A percentile compares a stretch with the other conserved stretches of the same genome.
Conservation (phyloP, 805 yeast genomes). For the Vanderwaltozyma polyspora region DNA sequence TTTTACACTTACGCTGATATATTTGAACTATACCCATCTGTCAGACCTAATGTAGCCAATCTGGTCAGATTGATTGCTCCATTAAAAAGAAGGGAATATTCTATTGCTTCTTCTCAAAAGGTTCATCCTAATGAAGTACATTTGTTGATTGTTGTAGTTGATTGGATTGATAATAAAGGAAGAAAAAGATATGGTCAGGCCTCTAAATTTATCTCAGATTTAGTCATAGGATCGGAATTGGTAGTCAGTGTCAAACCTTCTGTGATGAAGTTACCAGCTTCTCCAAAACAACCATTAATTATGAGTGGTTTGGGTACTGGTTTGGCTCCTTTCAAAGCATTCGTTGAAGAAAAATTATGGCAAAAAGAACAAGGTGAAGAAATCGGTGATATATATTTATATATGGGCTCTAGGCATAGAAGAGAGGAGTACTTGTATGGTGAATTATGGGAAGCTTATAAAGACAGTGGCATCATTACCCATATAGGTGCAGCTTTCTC, state of each 20-base stretch:
- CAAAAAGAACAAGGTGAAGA: slow-evolving; percentile 80
- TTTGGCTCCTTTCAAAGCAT: slow-evolving; percentile 95
- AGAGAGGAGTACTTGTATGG: slow-evolving; percentile 93
- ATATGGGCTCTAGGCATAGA: slow-evolving; percentile 89
- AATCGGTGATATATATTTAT: slow-evolving; percentile 81
- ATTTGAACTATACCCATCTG: slow-evolving; percentile 66
- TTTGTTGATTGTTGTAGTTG: slow-evolving; percentile 86
- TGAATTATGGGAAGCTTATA: slow-evolving; percentile 94
- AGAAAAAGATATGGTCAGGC: slow-evolving; percentile 88
- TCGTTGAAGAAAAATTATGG: slow-evolving; percentile 89
- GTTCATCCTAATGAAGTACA: slow-evolving; percentile 87
- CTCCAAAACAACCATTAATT: slow-evolving; percentile 77
- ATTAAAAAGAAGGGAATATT: slow-evolving; percentile 92
- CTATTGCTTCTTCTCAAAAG: slow-evolving; percentile 92
- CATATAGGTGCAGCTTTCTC: slow-evolving; percentile 97
- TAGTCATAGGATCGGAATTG: slow-evolving; percentile 68
- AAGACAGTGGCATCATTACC: slow-evolving; percentile 83
- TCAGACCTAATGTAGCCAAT: slow-evolving; percentile 63
- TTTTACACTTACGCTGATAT: slow-evolving; percentile 73
- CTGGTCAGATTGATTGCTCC: slow-evolving; percentile 69
- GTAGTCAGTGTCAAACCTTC: slow-evolving; percentile 94
- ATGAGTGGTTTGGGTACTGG: slow-evolving; percentile 99
- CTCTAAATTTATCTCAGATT: slow-evolving; percentile 78
- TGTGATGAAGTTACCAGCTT: slow-evolving; percentile 89
- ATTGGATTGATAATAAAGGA: slow-evolving; percentile 83